Conservation (phyloP, 2,329 filamentous ascomycete species). For the Paecilomyces dactylethromorphus region DNA sequence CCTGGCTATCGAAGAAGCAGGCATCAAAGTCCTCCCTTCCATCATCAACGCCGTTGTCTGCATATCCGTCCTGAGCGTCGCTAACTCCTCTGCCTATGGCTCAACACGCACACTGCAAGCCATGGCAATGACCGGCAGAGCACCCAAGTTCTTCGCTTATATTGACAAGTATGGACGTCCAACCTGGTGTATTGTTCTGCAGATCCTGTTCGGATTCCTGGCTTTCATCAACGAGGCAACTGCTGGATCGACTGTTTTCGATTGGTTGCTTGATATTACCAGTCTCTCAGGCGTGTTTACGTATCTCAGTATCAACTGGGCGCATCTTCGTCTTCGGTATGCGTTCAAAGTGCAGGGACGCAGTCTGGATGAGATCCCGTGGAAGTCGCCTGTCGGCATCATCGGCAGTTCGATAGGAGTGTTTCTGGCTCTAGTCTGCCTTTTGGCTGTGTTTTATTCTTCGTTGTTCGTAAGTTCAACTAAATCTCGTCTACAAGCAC, state of each 20-base stretch:
- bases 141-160: conserved; percentile 38
- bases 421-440: conserved; percentile 46
- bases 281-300: conserved; percentile 59
- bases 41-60: conserved; percentile 64
- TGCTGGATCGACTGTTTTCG: conserved; percentile 49
- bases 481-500: no score
- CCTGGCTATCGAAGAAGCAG: conserved; percentile 56
- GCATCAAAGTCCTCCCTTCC: conserved; percentile 53
- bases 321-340: conserved; percentile 61
- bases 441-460: conserved; percentile 45
- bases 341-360: conserved; percentile 56
- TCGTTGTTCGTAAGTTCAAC: conserved; percentile 6
- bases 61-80: conserved; percentile 54
- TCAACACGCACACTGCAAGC: conserved; percentile 53
- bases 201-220: conserved; percentile 34
- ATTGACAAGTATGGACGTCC: conserved; percentile 42
- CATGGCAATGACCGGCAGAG: conserved; percentile 41
- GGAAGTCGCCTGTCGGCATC: conserved; percentile 54
- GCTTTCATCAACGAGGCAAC: conserved; percentile 36
- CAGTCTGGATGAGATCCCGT: conserved; percentile 59
- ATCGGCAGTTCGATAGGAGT: conserved; percentile 59
- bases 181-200: conserved; percentile 33
- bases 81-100: conserved; percentile 53
- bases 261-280: conserved; percentile 60
- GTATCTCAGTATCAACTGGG: conserved; percentile 59